A percentile compares a stretch with the other conserved stretches of the same genome.
phyloP scores from a whole-genome alignment of 441 rosid genomes.

The Dalechampia spathulata region DNA sequence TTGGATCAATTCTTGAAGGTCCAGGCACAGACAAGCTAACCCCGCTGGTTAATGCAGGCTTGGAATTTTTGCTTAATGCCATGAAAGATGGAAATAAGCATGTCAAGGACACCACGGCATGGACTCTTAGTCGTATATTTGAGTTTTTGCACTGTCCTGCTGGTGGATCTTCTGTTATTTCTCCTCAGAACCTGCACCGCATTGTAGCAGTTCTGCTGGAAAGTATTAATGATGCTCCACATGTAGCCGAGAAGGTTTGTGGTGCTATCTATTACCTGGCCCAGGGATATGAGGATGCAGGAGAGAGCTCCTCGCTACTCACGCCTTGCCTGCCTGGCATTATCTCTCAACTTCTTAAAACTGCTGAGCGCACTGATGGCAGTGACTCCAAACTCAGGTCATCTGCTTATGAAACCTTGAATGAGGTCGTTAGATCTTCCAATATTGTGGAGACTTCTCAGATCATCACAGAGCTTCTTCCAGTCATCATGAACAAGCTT shows the following conservation, averaged over 20 bases:
- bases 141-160: constrained; percentile 85
- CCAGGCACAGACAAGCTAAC: constrained; percentile 67
- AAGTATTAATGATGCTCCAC: constrained; percentile 76
- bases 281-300: constrained; percentile 83
- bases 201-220: constrained; percentile 62
- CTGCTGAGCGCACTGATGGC: constrained; percentile 80
- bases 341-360: constrained; percentile 51
- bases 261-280: constrained; percentile 95
- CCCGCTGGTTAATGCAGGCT: constrained; percentile 71
- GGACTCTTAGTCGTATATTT: constrained; percentile 92
- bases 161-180: constrained; percentile 61
- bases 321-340: constrained; percentile 62
- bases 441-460: constrained; percentile 50
- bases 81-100: constrained; percentile 81
- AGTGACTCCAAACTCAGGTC: constrained; percentile 71
- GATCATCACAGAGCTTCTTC: constrained; percentile 70
- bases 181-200: constrained; percentile 54
- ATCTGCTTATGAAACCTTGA: constrained; percentile 85
- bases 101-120: constrained; percentile 94
- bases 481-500: constrained; percentile 65
- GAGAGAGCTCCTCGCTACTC: constrained; percentile 52
- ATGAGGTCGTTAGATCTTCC: constrained; percentile 86
- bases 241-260: constrained; percentile 91
- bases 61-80: constrained; percentile 73
- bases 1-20: constrained; percentile 93